Evolutionary conservation across 352 stramenopile genomes (phyloP).

Genomic region (Phytopythium montanum): DNA sequence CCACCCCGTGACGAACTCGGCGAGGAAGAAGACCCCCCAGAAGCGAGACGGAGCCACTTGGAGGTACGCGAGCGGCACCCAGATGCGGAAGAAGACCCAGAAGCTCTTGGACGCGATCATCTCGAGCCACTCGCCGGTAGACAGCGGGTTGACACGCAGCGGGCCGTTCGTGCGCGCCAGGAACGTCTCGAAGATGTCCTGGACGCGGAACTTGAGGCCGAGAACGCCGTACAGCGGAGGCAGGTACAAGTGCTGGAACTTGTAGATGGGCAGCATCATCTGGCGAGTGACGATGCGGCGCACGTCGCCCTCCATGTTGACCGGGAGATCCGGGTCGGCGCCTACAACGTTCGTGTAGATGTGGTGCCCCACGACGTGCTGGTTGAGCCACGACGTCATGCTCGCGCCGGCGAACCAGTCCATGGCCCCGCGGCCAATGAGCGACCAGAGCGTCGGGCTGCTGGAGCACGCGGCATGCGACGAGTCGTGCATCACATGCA

Average conservation of each 20-base stretch:
- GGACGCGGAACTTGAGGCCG: conserved; percentile 91
- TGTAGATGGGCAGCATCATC: conserved; percentile 82
- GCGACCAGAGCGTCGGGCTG: conserved; percentile 61
- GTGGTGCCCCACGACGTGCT: conserved; percentile 96
- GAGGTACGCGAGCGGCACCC: conserved; percentile 79
- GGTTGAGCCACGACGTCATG: conserved; percentile 93
- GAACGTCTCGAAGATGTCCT: conserved; percentile 91
- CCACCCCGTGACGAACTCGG: conserved; percentile 90
- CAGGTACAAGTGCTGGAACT: conserved; percentile 92
- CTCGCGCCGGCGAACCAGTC: conserved; percentile 91
- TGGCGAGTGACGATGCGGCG: conserved; percentile 86
- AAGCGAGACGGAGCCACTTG: conserved; percentile 54
- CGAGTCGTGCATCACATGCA: conserved; percentile 93
- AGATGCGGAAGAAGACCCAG: conserved; percentile 89
- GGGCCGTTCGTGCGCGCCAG: conserved; percentile 83
- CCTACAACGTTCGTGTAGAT: conserved; percentile 94
- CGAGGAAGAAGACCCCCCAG: conserved; percentile 80
- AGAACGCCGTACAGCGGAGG: conserved; percentile 93
- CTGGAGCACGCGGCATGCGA: conserved; percentile 89
- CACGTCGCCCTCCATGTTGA: conserved; percentile 84
- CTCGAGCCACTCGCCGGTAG: conserved; percentile 65
- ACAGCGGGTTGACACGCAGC: conserved; percentile 90
- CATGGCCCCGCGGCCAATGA: conserved; percentile 81
- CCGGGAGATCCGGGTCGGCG: conserved; percentile 92
- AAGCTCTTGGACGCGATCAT: conserved; percentile 88